These are phyloP conservation scores for Triangularia verruculosa DNA, from an alignment of 2,329 filamentous ascomycete genomes.

Conservation along the genomic window DNA sequence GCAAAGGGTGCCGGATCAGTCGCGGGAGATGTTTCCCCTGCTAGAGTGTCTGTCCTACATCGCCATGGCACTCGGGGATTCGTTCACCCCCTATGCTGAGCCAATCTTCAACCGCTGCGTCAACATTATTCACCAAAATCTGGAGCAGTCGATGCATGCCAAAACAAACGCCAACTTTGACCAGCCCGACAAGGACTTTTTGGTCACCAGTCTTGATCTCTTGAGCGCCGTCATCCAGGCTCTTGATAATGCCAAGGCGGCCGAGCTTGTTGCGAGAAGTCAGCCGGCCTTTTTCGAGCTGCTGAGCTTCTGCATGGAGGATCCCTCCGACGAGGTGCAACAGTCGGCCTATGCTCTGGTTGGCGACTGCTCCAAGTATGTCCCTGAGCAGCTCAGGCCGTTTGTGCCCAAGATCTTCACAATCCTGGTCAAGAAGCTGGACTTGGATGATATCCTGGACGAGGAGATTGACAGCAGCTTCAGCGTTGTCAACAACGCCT, in stretches of 20 bases:
- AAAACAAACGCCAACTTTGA: slow-evolving; percentile 67
- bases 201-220: slow-evolving; percentile 91
- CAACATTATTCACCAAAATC: slow-evolving; percentile 85
- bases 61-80: slow-evolving; percentile 75
- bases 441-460: slow-evolving; percentile 71
- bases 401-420: slow-evolving; percentile 73
- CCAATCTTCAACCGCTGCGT: slow-evolving; percentile 87
- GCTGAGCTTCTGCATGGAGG: slow-evolving; percentile 87
- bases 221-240: slow-evolving; percentile 92
- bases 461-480: slow-evolving; percentile 83
- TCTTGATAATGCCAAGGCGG: slow-evolving; percentile 68
- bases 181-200: slow-evolving; percentile 90
- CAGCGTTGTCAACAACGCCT: slow-evolving; percentile 95
- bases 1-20: slow-evolving; percentile 82
- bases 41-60: slow-evolving; percentile 97
- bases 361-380: slow-evolving; percentile 90
- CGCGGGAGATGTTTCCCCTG: slow-evolving; percentile 88
- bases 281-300: slow-evolving; percentile 88
- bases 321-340: slow-evolving; percentile 84
- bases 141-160: slow-evolving; percentile 74
- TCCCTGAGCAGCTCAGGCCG: slow-evolving; percentile 76
- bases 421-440: slow-evolving; percentile 81
- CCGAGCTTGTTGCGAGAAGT: slow-evolving; percentile 71
- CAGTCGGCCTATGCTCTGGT: slow-evolving; percentile 95
- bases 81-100: slow-evolving; percentile 79